Base-by-base conservation (phyloP, 306 rosid genomes). In the Castanopsis chinensis region DNA sequence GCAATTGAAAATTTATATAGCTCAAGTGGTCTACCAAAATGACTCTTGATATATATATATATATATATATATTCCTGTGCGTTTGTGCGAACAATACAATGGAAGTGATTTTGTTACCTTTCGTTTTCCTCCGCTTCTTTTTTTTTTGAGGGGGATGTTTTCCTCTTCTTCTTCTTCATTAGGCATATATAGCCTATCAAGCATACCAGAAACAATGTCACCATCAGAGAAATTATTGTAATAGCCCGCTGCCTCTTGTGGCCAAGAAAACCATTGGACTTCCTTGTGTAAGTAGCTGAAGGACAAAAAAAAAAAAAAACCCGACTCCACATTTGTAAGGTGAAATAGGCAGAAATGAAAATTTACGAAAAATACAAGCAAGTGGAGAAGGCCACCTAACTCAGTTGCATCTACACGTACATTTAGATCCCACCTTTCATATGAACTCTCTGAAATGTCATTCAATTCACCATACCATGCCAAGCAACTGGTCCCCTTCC, bases 391-490 rank as follows among this genome's bases (percentile, higher is more conserved):
- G 2, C 5, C 27, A 78, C 81, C 70, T 25, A 78, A 58, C 20
- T 78, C 71, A 1, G 59, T 23, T 27, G 76, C 81, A 33, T 73
- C 69, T 12, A 73, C 77, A 55, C 85, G 83, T 52, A 84, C 23
- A 61, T 72, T 52, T 45, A 84, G 52, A 53, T 73, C 85, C 30
- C 13, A 12, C 13, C 85, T 77, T 1, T 63, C 63, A 28, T 2
- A 4, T 14, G 76, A 3, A 79, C 37, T 25, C 64, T 30, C 71
- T 9, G 10, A n/a, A 71, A 73, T 20, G 33, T 84, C 90, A 61
- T 73, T 23, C 49, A 87, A 61, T 17, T 55, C 61, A 19, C 80
- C 41, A 57, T 72, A 76, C 84, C 84, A 84, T 12, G 60, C 49
- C 70, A 87, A 80, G 23, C 90, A 84, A 25, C 70, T 21, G 5